These are phyloP conservation scores for Ambrosia trifida DNA, from an alignment of 129 eudicot species.

Conservation along the genomic window DNA sequence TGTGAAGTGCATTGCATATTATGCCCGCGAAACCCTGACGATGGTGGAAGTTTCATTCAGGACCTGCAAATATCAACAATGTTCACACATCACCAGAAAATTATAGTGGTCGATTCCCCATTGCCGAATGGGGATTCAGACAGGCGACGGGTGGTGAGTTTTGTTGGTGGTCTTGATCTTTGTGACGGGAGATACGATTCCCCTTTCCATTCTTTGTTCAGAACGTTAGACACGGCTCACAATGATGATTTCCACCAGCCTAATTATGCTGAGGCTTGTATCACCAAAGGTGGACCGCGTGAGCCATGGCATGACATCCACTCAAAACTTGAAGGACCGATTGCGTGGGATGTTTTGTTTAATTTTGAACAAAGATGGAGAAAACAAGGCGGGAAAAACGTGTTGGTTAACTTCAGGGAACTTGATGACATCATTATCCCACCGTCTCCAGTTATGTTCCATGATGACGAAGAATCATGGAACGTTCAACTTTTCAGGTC, in stretches of 20 bases:
- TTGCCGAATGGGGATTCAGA: constrained; percentile 54
- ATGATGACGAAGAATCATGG: constrained; percentile 71
- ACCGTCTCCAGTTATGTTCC: constrained; percentile 68
- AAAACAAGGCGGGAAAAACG: constrained; percentile 77
- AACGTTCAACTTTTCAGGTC: constrained; percentile 68
- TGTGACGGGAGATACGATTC: constrained; percentile 84
- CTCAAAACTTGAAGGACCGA: constrained; percentile 67
- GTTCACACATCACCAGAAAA: constrained; percentile 89
- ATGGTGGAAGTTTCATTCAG: constrained; percentile 73
- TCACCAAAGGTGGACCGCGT: constrained; percentile 75
- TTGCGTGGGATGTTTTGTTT: constrained; percentile 77
- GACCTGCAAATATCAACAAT: constrained; percentile 72
- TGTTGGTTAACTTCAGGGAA: constrained; percentile 60
- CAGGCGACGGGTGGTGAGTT: constrained; percentile 65
- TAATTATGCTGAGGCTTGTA: constrained; percentile 53
- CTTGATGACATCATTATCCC: constrained; percentile 58
- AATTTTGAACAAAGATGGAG: constrained; percentile 85
- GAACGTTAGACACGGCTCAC: constrained; percentile 76
- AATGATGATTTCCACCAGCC: constrained; percentile 81
- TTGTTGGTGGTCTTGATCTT: constrained; percentile 80
- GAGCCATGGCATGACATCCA: constrained; percentile 95
- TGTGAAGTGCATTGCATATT: constrained; percentile 60
- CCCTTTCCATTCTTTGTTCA: constrained; percentile 67
- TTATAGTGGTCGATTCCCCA: constrained; percentile 60
- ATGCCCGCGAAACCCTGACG: constrained; percentile 83